These are phyloP conservation scores for Daldinia sp. DNA, from an alignment of 2,329 filamentous ascomycete species.

Conservation along the genomic window DNA sequence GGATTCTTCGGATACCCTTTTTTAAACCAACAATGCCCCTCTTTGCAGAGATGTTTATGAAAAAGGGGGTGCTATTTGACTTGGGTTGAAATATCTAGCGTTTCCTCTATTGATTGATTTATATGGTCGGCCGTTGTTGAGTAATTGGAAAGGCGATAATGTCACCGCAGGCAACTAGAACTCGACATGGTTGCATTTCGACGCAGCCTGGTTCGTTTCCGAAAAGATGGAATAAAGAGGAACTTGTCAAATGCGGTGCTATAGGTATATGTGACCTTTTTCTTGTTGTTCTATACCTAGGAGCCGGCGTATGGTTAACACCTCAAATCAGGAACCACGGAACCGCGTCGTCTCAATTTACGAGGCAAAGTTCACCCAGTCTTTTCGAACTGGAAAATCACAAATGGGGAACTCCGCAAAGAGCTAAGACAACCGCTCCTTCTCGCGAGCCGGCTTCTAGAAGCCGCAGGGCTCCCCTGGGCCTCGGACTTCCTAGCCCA, in stretches of 20 bases:
- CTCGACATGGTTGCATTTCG: conserved; percentile 24
- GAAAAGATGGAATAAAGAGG: conserved; percentile 44
- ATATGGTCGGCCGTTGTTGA: conserved; percentile 9
- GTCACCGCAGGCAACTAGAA: conserved; percentile 16
- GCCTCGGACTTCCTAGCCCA: conserved; percentile 47
- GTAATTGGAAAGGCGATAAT: conserved; percentile 21
- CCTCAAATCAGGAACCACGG: conserved; percentile 37
- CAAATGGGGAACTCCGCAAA: conserved; percentile 29
- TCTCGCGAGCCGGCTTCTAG: conserved; percentile 45
- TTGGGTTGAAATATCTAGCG: not conserved
- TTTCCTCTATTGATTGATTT: not conserved
- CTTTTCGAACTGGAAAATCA: conserved; percentile 42
- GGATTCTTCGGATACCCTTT: conserved; percentile 14
- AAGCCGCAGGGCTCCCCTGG: conserved; percentile 45
- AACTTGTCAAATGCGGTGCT: conserved; percentile 44
- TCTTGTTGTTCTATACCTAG: not conserved
- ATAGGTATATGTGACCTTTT: conserved; percentile 37
- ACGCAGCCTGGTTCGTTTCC: conserved; percentile 40
- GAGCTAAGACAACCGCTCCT: conserved; percentile 46
- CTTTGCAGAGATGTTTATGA: conserved; percentile 35
- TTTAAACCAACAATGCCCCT: not conserved
- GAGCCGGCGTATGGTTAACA: not conserved
- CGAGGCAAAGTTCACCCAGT: conserved; percentile 45
- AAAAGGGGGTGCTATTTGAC: conserved; percentile 6
- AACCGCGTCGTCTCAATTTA: conserved; percentile 34